Percentiles rank a stretch among this genome's conserved stretches.
phyloP scores from a whole-genome alignment of 257 asterid genomes.

The Buddleja alternifolia region DNA sequence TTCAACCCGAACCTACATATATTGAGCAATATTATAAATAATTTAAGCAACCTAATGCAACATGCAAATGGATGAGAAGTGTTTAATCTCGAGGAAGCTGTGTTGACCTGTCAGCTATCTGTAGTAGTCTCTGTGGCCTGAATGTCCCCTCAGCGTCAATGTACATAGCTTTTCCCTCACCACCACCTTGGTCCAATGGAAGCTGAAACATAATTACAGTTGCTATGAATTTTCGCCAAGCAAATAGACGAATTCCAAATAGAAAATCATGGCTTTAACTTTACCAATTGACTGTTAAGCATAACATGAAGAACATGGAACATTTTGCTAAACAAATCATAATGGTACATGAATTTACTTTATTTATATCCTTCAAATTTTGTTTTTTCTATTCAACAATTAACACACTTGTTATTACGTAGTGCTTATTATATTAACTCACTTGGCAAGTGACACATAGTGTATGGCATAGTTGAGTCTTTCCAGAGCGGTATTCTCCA shows the following conservation, averaged over 20 bases:
- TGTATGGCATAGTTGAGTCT: constrained; percentile 97
- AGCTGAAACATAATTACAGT: constrained; percentile 53
- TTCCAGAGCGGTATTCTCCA: constrained; percentile 94
- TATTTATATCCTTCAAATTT: not conserved
- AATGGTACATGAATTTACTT: not conserved
- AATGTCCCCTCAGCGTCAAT: constrained; percentile 98
- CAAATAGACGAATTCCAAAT: not conserved
- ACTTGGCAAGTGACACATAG: constrained; percentile 96
- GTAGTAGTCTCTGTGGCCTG: constrained; percentile 95
- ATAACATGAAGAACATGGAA: not conserved
- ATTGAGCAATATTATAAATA: not conserved
- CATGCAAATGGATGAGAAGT: not conserved
- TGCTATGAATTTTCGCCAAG: not conserved
- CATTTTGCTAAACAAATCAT: not conserved
- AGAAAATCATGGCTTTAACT: not conserved
- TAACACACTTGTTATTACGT: not conserved
- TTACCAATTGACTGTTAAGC: not conserved
- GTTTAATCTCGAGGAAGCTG: constrained; percentile 18
- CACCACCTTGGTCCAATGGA: constrained; percentile 97
- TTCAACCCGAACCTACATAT: constrained; percentile 77
- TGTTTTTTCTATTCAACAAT: not conserved
- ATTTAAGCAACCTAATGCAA: constrained; percentile 19
- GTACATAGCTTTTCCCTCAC: constrained; percentile 98
- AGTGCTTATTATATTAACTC: constrained; percentile 17
- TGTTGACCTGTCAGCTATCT: constrained; percentile 85